Base-by-base conservation (phyloP, 768 basidiomycete species). In the Baorangia bicolor region DNA sequence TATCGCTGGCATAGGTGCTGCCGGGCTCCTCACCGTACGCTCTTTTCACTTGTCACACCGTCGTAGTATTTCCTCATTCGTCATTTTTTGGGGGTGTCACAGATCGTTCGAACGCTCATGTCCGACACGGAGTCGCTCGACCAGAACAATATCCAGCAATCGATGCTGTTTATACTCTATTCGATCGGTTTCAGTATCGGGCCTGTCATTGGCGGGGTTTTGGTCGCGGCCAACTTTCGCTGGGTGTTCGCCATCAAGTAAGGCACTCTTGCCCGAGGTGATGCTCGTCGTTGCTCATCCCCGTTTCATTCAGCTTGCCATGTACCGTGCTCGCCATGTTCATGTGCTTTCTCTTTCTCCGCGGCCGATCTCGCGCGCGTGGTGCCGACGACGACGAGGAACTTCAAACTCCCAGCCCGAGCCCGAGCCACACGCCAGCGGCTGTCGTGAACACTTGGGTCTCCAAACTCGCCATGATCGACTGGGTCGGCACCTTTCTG, bases 201-300 rank as follows among this genome's bases (percentile, higher is more conserved):
- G 2, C 81, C 81, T 0, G 64, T 75, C 40, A 73, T 81, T 47
- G 69, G 69, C 9, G 80, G 80, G 9, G 74, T 57, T 25, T 64
- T 82, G 14, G 64, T 75, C 2, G 57, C 64, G 2, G 63, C 74
- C 9, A 77, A 66, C 47, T 82, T 79, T 64, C 74, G 81, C 21
- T 83, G 80, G 81, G 75, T 82, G 16, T 83, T 82, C 55, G 81
- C 74, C 3, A 81, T 83, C 69, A 83, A 83, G 79, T 79, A 44
- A 57, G 78, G 53, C 3, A 1, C 31, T 28, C 23, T 12, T 7
- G 16, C 16, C 12, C 2, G 40, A 9, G 12, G 3, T 12, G 23
- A 33, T 51, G 6, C 2, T 57, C 1, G n/a, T 38, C 2, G 16
- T 33, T 33, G 27, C 35, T 55, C 23, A 57, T 31, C 18, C 5